Evolutionary conservation across 768 basidiomycete species (phyloP).

Genomic region (Chalciporus pseudorubinellus): DNA sequence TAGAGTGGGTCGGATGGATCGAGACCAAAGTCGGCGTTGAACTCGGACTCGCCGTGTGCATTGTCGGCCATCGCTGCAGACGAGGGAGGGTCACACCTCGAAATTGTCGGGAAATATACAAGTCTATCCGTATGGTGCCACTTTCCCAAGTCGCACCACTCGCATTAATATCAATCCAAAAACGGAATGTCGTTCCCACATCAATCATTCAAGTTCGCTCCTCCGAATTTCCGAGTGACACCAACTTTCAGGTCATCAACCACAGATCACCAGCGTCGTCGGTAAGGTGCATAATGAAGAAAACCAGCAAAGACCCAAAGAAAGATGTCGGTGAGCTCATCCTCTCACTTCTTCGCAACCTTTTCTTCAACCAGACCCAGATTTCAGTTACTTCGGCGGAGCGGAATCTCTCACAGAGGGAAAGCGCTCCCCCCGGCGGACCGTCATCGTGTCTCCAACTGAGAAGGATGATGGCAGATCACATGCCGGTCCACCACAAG

Average conservation of each 20-base stretch:
- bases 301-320: not conserved
- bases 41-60: not conserved
- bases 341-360: too few relatives aligned
- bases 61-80: slow-evolving; percentile 17
- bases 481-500: slow-evolving; percentile 57
- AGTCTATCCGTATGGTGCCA: slow-evolving; percentile 21
- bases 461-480: slow-evolving; percentile 39
- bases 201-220: not conserved
- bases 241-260: not conserved
- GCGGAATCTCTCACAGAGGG: slow-evolving; percentile 71
- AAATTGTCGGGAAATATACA: not conserved
- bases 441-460: slow-evolving; percentile 42
- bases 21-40: slow-evolving; percentile 41
- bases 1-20: slow-evolving; percentile 60
- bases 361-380: slow-evolving; percentile 33
- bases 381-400: slow-evolving; percentile 80
- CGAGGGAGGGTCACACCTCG: not conserved
- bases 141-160: slow-evolving; percentile 25
- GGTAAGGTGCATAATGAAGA: slow-evolving; percentile 11
- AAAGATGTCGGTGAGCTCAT: slow-evolving; percentile 20
- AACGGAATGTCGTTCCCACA: slow-evolving; percentile 28
- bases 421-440: slow-evolving; percentile 50
- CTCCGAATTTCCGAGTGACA: too few relatives aligned
- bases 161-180: slow-evolving; percentile 10
- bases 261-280: not conserved